phyloP scores from a whole-genome alignment of 202 grass and related monocot species.

The Cymbopogon flexuosus region DNA sequence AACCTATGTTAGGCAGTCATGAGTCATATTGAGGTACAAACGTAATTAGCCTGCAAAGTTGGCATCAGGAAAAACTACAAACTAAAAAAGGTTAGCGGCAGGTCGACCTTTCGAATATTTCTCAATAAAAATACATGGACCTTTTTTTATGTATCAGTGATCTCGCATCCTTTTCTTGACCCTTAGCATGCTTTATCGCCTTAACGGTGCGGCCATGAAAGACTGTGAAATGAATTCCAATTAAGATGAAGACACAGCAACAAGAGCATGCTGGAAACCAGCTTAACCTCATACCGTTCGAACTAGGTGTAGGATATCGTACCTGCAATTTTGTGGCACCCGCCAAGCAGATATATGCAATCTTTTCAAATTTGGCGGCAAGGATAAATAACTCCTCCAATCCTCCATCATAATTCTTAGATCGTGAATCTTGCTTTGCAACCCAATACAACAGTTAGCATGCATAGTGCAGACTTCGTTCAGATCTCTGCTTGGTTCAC shows the following conservation, averaged over 20 bases:
- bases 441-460: conserved; percentile 64
- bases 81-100: not conserved
- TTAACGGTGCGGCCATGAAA: conserved; percentile 13
- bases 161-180: not conserved
- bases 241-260: not conserved
- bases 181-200: not conserved
- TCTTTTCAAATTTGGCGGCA: conserved; percentile 58
- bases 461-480: conserved; percentile 75
- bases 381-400: conserved; percentile 64
- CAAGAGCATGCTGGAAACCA: not conserved
- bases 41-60: not conserved
- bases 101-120: not conserved
- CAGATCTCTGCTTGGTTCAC: conserved; percentile 62
- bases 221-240: conserved; percentile 3
- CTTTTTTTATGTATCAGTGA: not conserved
- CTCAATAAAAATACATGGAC: not conserved
- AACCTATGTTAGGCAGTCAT: not conserved
- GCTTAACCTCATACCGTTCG: not conserved
- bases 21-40: not conserved
- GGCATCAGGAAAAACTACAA: not conserved
- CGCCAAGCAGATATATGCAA: conserved; percentile 38
- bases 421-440: conserved; percentile 61
- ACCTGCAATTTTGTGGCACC: conserved; percentile 72
- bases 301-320: not conserved
- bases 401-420: conserved; percentile 65